Percentiles rank a stretch among this genome's conserved stretches.
phyloP scores from a whole-genome alignment of 2,329 filamentous ascomycete species.

The Ophiocordyceps camponoti-floridani region DNA sequence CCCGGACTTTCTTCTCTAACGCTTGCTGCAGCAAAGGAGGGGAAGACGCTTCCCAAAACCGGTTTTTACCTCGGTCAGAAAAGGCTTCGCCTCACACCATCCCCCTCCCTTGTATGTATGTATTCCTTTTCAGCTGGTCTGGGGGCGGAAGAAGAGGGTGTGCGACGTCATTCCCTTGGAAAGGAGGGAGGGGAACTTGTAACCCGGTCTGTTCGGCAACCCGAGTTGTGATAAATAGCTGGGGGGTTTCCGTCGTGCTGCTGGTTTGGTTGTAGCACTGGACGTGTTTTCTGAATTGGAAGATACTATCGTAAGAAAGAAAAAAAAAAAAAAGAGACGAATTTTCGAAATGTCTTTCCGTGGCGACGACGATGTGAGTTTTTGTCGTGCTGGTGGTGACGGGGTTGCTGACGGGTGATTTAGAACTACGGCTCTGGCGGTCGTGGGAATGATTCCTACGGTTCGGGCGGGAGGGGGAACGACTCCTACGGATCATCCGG shows the following conservation, averaged over 20 bases:
- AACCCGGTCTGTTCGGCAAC: too few species aligned
- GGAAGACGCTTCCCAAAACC: neutral
- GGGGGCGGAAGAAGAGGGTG: neutral
- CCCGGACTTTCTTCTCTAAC: neutral
- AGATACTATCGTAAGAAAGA: too few species aligned
- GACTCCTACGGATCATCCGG: neutral
- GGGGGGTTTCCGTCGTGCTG: too few species aligned
- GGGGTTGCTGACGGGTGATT: conserved; percentile 4
- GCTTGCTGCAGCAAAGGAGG: neutral
- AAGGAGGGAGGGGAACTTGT: neutral
- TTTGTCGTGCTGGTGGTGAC: conserved; percentile 6
- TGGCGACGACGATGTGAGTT: conserved; percentile 19
- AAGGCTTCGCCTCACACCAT: neutral
- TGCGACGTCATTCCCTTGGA: neutral
- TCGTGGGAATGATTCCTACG: conserved; percentile 7
- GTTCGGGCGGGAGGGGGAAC: conserved; percentile 1
- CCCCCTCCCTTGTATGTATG: neutral
- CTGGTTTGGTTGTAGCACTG: too few species aligned
- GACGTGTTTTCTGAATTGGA: too few species aligned
- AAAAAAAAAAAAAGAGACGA: too few species aligned
- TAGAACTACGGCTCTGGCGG: neutral
- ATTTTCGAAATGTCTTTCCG: conserved; percentile 25
- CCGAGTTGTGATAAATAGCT: too few species aligned
- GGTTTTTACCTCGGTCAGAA: neutral
- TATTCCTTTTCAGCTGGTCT: neutral